Percentiles rank a stretch among this genome's conserved stretches.
Evolutionary conservation across 495 filamentous ascomycete genomes (phyloP).

Genomic region (Astrothelium subdiscretum): DNA sequence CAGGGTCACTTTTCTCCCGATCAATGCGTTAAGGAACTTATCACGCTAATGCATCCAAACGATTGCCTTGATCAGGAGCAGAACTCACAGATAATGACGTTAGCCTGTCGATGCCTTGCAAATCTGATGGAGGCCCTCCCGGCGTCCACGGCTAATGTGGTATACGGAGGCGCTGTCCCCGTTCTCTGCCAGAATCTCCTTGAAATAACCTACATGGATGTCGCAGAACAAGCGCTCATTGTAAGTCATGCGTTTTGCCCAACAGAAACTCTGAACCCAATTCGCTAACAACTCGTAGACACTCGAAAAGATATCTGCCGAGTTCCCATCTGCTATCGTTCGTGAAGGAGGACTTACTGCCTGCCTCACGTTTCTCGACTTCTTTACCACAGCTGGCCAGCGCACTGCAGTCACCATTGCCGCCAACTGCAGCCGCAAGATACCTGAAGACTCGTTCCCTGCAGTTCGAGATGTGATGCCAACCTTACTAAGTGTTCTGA

Average conservation of each 20-base stretch:
- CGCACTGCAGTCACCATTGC: constrained; percentile 93
- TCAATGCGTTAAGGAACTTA: constrained; percentile 88
- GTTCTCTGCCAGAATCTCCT: constrained; percentile 87
- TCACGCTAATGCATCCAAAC: constrained; percentile 80
- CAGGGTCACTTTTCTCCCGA: constrained; percentile 93
- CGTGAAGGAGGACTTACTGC: constrained; percentile 90
- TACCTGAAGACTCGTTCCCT: constrained; percentile 82
- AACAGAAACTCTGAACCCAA: constrained; percentile 11
- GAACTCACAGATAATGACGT: constrained; percentile 94
- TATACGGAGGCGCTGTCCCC: constrained; percentile 91
- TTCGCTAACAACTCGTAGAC: constrained; percentile 39
- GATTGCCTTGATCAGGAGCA: constrained; percentile 78
- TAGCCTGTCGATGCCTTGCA: constrained; percentile 90
- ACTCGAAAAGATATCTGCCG: constrained; percentile 91
- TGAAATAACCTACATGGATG: constrained; percentile 90
- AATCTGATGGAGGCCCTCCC: constrained; percentile 97
- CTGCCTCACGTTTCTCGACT: constrained; percentile 88
- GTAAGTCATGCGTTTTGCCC: constrained; percentile 33
- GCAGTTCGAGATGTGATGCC: constrained; percentile 92
- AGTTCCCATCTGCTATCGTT: constrained; percentile 92
- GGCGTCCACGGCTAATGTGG: constrained; percentile 83
- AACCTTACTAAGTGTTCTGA: constrained; percentile 76
- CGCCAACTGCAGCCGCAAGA: constrained; percentile 94
- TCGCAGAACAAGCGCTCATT: constrained; percentile 93
- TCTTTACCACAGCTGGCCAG: constrained; percentile 95